Percentiles rank a stretch among this genome's conserved stretches.
Conservation (phyloP, 2,329 filamentous ascomycete genomes). For the Diplodia sapinea region DNA sequence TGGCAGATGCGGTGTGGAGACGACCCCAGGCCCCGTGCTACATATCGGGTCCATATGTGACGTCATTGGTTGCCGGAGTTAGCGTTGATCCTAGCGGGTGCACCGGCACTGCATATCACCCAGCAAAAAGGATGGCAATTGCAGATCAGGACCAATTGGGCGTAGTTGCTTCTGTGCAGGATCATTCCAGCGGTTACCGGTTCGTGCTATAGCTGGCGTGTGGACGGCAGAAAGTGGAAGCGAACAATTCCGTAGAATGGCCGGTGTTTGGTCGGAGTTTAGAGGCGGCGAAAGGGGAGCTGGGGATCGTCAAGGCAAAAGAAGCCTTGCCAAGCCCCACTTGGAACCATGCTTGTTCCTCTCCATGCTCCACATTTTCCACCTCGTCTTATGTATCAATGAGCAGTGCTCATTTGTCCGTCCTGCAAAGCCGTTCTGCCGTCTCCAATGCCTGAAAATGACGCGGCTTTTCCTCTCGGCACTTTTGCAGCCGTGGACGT, state of each 20-base stretch:
- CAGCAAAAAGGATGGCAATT: not conserved
- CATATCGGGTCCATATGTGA: slow-evolving; percentile 8
- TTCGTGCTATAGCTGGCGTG: too few species aligned
- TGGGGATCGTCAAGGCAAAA: slow-evolving; percentile 4
- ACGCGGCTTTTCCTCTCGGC: not conserved
- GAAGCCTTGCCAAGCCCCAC: slow-evolving; percentile 28
- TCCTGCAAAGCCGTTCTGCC: too few species aligned
- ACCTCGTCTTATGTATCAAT: slow-evolving; percentile 12
- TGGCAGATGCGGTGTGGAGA: slow-evolving; percentile 17
- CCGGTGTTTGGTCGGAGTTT: not conserved
- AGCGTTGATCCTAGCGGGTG: slow-evolving; percentile 6
- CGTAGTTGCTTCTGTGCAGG: not conserved
- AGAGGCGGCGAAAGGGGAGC: slow-evolving; percentile 3
- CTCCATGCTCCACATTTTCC: not conserved
- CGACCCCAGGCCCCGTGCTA: slow-evolving; percentile 7
- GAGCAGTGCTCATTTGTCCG: not conserved
- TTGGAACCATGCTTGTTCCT: slow-evolving; percentile 12
- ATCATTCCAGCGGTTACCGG: too few species aligned
- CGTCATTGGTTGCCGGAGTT: slow-evolving; percentile 15
- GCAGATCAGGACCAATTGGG: not conserved
- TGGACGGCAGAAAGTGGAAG: not conserved
- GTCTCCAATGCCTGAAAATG: not conserved
- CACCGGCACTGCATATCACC: not conserved
- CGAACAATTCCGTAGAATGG: not conserved
- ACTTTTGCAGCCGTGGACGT: not conserved